These are phyloP conservation scores for Heliamphora exappendiculata DNA, from an alignment of 148 eudicot species.

Conservation along the genomic window DNA sequence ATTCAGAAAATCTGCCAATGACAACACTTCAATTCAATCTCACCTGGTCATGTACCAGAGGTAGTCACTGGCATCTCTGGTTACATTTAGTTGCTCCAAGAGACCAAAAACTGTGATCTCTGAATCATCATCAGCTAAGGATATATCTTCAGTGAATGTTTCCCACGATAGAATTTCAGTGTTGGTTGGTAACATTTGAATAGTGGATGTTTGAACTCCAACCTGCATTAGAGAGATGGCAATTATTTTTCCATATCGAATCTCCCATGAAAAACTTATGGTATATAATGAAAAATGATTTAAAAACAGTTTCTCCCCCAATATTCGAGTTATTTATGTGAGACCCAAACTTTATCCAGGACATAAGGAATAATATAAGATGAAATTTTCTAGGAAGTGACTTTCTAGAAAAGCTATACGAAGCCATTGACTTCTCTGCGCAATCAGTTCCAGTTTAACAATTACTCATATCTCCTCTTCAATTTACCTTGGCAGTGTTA, in stretches of 20 bases:
- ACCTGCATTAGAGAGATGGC: constrained; percentile 33
- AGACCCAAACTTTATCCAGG: background rate
- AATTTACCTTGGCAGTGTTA: constrained; percentile 76
- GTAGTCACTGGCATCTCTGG: constrained; percentile 82
- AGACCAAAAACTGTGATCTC: constrained; percentile 53
- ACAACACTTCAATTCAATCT: background rate
- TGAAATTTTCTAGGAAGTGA: background rate
- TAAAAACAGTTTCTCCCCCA: background rate
- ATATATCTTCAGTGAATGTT: constrained; percentile 56
- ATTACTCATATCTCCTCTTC: background rate
- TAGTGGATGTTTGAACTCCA: constrained; percentile 42
- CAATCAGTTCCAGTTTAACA: background rate
- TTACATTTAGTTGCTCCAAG: constrained; percentile 74
- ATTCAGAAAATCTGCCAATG: background rate
- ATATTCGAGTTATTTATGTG: background rate
- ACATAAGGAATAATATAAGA: too few relatives aligned
- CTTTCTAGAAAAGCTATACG: background rate
- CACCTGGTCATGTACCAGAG: constrained; percentile 96
- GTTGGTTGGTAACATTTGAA: constrained; percentile 50
- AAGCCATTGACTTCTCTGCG: background rate
- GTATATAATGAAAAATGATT: background rate
- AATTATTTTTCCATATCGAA: background rate
- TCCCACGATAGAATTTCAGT: constrained; percentile 47
- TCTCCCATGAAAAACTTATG: background rate
- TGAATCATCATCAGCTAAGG: constrained; percentile 35